Percentiles rank a stretch among this genome's conserved stretches.
phyloP scores from a whole-genome alignment of 768 basidiomycete species.

The Paxillus ammoniavirescens region DNA sequence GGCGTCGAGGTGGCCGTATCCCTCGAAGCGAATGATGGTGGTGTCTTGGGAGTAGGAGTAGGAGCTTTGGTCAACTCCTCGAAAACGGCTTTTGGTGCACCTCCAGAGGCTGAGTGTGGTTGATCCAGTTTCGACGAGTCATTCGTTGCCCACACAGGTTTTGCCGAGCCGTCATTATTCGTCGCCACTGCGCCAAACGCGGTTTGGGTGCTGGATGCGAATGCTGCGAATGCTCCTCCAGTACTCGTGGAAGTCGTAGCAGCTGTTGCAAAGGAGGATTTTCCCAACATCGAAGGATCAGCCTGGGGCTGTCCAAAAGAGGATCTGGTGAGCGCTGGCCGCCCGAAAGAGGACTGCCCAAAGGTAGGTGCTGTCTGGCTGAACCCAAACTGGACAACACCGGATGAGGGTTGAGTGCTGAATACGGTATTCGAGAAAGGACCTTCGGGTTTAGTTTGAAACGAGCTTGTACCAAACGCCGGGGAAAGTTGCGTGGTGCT shows the following conservation, averaged over 20 bases:
- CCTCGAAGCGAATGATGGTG: conserved; percentile 8
- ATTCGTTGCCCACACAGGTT: conserved; percentile 21
- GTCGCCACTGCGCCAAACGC: conserved; percentile 27
- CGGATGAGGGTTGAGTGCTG: conserved; percentile 17
- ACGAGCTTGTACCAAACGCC: conserved; percentile 15
- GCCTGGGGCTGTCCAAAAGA: conserved; percentile 23
- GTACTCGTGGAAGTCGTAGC: conserved; percentile 10
- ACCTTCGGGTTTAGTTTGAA: conserved; percentile 14
- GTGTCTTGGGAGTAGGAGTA: conserved; percentile 8
- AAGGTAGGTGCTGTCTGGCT: conserved; percentile 26
- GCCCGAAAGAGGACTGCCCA: conserved; percentile 36
- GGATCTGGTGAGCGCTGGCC: conserved; percentile 39
- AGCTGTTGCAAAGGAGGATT: conserved; percentile 17
- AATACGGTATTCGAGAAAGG: conserved; percentile 15
- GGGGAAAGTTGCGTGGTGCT: conserved; percentile 7
- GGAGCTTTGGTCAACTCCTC: conserved; percentile 6
- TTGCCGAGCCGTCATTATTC: conserved; percentile 15
- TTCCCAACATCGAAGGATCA: conserved; percentile 19
- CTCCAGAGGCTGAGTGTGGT: conserved; percentile 6
- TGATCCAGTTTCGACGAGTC: conserved; percentile 8
- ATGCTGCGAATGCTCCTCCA: conserved; percentile 37
- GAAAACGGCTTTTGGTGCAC: conserved; percentile 5
- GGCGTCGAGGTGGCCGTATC: background rate
- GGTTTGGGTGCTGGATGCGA: conserved; percentile 27
- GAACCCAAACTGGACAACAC: conserved; percentile 38